Evolutionary conservation across 1,284 basidiomycete species (phyloP), one percentile per base, ranked within the genome.

Genomic region (Rhodotorula sp.): DNA sequence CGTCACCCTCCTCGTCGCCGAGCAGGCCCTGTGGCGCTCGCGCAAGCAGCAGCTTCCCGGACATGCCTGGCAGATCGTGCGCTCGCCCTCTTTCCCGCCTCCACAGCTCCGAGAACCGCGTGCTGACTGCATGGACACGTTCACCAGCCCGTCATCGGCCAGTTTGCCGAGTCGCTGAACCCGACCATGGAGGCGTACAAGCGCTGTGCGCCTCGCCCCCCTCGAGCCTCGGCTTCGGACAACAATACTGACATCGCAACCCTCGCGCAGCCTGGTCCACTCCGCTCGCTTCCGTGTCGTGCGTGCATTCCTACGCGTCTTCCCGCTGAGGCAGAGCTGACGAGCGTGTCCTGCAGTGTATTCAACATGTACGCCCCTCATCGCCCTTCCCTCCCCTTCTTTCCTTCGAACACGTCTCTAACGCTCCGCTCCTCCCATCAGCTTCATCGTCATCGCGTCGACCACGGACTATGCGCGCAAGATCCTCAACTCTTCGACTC

Each of bases 361-460:
- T 97, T 97, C 85, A 94, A 97, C 83, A 96, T 97, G 93, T 92
- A 75, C 79, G 91, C 85, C 12, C 10, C 8, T 13, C 59, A 19
- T 50, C 34, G 21, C 2, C 27, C 42, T 52, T 13, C 46, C 4
- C 50, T 41, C 44, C 44, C 21, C 8, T 7, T 60, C 13, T 21
- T 46, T 27, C 42, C 48, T 19, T 2, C 4, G 4, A 7, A 3
- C 7, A 48, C 34, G 54, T 27, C 3, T 45, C 21, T n/a, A 1
- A 21, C 63, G 3, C 19, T 10, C 2, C 17, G 45, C 27, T 21
- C 56, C 14, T 17, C 23, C 2, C 16, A 1, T n/a, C 77, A 97
- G 94, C 78, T 97, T 97, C 83, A 97, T 97, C 80, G 94, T 97
- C 78, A 94, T 97, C 87, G 92, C 93, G 34, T 92, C 94, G 19